These are phyloP conservation scores for Alternaria angustiovoidea DNA, from an alignment of 2,329 filamentous ascomycete species.

Conservation along the genomic window DNA sequence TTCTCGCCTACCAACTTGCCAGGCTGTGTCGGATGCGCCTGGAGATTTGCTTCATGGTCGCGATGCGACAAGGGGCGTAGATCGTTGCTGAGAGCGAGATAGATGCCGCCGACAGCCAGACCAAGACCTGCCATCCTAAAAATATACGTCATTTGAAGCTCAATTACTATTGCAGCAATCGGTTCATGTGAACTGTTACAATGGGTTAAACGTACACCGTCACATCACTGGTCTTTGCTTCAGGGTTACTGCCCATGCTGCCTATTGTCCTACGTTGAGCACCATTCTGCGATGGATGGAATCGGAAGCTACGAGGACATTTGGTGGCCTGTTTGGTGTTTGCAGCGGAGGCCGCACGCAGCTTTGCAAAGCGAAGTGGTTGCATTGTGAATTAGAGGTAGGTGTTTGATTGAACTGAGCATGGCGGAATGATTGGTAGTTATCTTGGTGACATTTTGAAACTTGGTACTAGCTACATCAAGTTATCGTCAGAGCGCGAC, in stretches of 20 bases:
- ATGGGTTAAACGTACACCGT: conserved; percentile 46
- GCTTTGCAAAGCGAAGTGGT: conserved; percentile 1
- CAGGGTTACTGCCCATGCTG: conserved; percentile 38
- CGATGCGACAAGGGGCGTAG: background rate
- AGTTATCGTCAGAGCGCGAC: conserved; percentile 6
- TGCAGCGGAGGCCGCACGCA: background rate
- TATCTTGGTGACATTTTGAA: background rate
- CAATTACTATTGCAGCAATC: background rate
- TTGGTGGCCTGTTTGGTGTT: background rate
- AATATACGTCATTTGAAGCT: background rate
- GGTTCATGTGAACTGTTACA: background rate
- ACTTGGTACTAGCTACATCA: background rate
- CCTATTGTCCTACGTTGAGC: conserved; percentile 51
- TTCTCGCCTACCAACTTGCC: background rate
- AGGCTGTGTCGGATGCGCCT: background rate
- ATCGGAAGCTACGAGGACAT: conserved; percentile 8
- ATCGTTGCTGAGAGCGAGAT: conserved; percentile 2
- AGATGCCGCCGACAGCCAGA: background rate
- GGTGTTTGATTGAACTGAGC: background rate
- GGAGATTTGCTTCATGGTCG: background rate
- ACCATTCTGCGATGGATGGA: conserved; percentile 44
- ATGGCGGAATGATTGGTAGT: background rate
- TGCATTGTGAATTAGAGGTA: conserved; percentile 4
- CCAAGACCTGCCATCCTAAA: conserved; percentile 2
- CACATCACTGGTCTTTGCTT: conserved; percentile 48